These are phyloP conservation scores for Andrographis paniculata DNA, from an alignment of 305 asterid species.

Conservation along the genomic window DNA sequence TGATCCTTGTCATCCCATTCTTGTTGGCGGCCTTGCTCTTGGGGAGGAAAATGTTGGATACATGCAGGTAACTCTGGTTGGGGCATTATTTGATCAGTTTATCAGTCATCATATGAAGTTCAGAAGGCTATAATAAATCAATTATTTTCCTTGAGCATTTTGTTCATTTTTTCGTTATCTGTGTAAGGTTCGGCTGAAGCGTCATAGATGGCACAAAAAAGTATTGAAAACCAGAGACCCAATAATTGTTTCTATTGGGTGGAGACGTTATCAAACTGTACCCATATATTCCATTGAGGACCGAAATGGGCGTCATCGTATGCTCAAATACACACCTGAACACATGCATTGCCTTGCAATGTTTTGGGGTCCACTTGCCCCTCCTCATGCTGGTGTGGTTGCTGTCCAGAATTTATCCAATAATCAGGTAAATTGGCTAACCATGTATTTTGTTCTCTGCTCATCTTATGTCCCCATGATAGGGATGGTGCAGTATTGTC, in stretches of 20 bases:
- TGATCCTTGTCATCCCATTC: conserved; percentile 84
- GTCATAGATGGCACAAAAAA: conserved; percentile 98
- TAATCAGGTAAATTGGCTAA: conserved; percentile 83
- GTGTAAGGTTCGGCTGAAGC: conserved; percentile 75
- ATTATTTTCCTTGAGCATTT: conserved; percentile 4
- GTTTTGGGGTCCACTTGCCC: conserved; percentile 99
- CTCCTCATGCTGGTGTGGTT: conserved; percentile 87
- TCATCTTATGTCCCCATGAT: not conserved
- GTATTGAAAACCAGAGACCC: conserved; percentile 97
- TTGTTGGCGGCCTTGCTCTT: conserved; percentile 86
- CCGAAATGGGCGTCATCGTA: conserved; percentile 87
- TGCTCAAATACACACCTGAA: conserved; percentile 98
- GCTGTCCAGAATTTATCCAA: conserved; percentile 87
- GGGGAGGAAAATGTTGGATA: conserved; percentile 95
- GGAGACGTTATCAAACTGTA: conserved; percentile 95
- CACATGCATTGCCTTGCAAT: conserved; percentile 99
- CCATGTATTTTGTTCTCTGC: not conserved
- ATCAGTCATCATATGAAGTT: conserved; percentile 2
- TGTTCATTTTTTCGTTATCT: conserved; percentile 12
- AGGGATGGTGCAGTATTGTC: not conserved
- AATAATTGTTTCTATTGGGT: conserved; percentile 89
- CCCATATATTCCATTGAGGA: conserved; percentile 97
- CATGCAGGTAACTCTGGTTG: conserved; percentile 64
- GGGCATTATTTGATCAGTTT: conserved; percentile 1
- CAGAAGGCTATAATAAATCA: conserved; percentile 3